A percentile compares a stretch with the other conserved stretches of the same genome.
Evolutionary conservation across 768 basidiomycete genomes (phyloP).

Genomic region (Glaciozyma antarctica): DNA sequence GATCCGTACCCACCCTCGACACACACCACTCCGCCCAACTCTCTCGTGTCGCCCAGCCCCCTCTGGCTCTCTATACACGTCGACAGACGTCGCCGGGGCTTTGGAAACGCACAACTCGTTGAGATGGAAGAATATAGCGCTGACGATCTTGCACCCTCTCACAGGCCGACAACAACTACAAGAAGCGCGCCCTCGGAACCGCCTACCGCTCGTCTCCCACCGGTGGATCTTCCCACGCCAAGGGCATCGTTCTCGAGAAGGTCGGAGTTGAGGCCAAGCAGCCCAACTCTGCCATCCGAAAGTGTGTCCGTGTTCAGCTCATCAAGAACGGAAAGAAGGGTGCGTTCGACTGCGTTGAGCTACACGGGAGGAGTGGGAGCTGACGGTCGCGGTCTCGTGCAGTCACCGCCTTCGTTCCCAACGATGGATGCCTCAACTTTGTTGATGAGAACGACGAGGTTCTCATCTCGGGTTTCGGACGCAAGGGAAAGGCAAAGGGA

Average conservation of each 20-base stretch:
- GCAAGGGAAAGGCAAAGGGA: conserved; percentile 98
- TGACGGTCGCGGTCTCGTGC: not conserved
- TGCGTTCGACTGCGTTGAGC: too few relatives aligned
- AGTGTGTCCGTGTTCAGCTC: conserved; percentile 98
- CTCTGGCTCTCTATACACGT: not conserved
- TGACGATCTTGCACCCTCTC: conserved; percentile 3
- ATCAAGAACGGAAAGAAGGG: conserved; percentile 99
- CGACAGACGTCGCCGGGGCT: too few relatives aligned
- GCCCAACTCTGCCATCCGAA: conserved; percentile 99
- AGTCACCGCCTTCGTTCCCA: conserved; percentile 97
- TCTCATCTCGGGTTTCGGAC: conserved; percentile 83
- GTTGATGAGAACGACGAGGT: conserved; percentile 96
- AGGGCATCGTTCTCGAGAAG: conserved; percentile 99
- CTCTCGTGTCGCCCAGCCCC: not conserved
- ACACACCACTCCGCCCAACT: too few relatives aligned
- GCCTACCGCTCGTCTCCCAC: conserved; percentile 99
- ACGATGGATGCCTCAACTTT: conserved; percentile 92
- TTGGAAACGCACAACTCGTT: not conserved
- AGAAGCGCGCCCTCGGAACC: conserved; percentile 98
- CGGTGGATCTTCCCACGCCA: conserved; percentile 97
- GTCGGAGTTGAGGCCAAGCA: conserved; percentile 99
- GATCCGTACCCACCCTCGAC: too few relatives aligned
- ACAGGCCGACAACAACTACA: conserved; percentile 95
- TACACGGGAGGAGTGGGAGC: not conserved
- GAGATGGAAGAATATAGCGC: not conserved